Base-by-base conservation (phyloP, 495 filamentous ascomycete species). In the Neurospora sp. region DNA sequence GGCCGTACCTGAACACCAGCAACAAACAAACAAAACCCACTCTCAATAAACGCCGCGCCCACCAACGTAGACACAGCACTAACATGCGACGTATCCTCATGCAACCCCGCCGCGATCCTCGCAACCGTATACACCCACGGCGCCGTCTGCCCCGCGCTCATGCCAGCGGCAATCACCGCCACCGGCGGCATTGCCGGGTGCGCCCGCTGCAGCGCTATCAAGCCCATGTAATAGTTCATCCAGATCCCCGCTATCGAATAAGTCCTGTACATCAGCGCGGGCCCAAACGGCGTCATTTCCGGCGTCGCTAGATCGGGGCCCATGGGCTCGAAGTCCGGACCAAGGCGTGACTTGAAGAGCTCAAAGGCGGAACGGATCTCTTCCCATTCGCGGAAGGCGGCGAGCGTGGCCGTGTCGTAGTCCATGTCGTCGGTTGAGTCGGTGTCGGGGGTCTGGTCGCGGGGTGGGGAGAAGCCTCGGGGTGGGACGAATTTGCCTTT, bases 151-250 rank as follows among this genome's bases (percentile, higher is more conserved):
- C 82, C 80, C 0, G 93, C 91, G 9, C 89, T 88, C 42, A 96
- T 85, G 12, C 89, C 90, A 1, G 92, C 91, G 7, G 94, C 93
- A 48, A 92, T 85, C 89, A 97, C 95, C 71, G 94, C 90, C n/a
- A 93, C 87, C 0, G 95, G 93, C 6, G 94, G 96, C 94, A 98
- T 97, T 3, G 86, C 88, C 0, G 96, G 96, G 74, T 97, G 94
- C 1, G 91, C 82, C 42, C 96, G 87, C 69, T 93, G 82, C 27
- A 93, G 86, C 68, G 95, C 83, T 69, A 99, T 94, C 38, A 93
- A 86, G 3, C 89, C 90, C 80, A 92, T 91, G 82, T 94, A 91
- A 78, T 91, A 97, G 70, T 93, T 90, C 76, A 89, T 90, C 90
- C 93, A 95, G 27, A 98, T 85, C 42, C 92, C 90, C 16, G 91